Evolutionary conservation across 306 rosid genomes (phyloP), one percentile per base, ranked within the genome.

Genomic region (Cotoneaster glaucophyllus): DNA sequence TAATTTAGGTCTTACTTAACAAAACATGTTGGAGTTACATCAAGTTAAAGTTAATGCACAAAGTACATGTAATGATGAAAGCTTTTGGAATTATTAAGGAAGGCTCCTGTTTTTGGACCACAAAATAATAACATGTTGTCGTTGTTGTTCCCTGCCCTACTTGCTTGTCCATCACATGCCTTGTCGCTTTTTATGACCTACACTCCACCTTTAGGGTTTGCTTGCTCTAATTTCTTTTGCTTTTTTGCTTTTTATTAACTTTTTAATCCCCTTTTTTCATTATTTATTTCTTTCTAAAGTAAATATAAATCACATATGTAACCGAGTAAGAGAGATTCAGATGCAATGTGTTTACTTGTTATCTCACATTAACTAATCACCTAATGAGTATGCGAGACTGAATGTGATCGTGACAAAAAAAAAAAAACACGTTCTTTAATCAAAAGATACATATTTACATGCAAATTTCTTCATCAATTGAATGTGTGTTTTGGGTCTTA

Each of bases 21-120:
- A 7, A 15, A 29, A 63, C n/a, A 17, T 13, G 67, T 29, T 63
- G 43, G 43, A 4, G 68, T 31, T 61, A 7, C 34, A 61, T 31
- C 68, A 64, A 18, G 21, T 48, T 14, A 64, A 15, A 58, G 21
- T 19, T 26, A n/a, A 29, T 21, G 39, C 7, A 37, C 21, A 18
- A 75, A 65, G 73, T 66, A 75, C 64, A 53, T 9, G 5, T 21
- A 43, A 63, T 65, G 64, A 75, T 64, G 41, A 75, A 75, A 24
- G 66, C 45, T 65, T 75, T 75, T 66, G 73, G 79, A 75, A 65
- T 75, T 50, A 75, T 75, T 66, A 75, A 75, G 79, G 79, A 37
- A 75, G 72, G 78, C 19, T 39, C 43, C 69, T 54, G 43, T 52
- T 19, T 29, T 29, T n/a, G 78, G 63, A 74, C 71, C 64, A 71